Conservation (phyloP, 1,284 basidiomycete genomes). For the Farysia itapuensis region DNA sequence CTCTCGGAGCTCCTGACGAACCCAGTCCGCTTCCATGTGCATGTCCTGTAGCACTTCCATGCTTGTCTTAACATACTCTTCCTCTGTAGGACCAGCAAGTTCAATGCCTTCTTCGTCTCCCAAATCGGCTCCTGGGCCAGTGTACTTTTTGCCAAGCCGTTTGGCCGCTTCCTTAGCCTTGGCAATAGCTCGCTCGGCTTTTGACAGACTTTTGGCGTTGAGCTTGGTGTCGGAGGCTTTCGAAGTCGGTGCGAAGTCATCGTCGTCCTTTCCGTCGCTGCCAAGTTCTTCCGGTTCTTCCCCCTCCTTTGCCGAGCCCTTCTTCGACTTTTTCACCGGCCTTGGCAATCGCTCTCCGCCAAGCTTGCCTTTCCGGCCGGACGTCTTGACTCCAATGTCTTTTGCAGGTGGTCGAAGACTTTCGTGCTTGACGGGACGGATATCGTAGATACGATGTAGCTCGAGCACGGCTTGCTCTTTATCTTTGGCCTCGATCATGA, state of each 20-base stretch:
- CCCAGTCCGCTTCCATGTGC: slow-evolving; percentile 39
- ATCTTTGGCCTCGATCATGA: slow-evolving; percentile 92
- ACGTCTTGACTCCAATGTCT: slow-evolving; percentile 61
- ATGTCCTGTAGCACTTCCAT: slow-evolving; percentile 47
- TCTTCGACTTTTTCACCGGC: slow-evolving; percentile 51
- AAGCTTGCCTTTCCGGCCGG: slow-evolving; percentile 59
- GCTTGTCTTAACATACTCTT: slow-evolving; percentile 40
- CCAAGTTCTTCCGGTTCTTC: slow-evolving; percentile 51
- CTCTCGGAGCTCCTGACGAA: slow-evolving; percentile 32
- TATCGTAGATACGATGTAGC: slow-evolving; percentile 74
- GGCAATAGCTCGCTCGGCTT: slow-evolving; percentile 30
- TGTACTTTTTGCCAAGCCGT: slow-evolving; percentile 30
- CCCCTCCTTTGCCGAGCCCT: slow-evolving; percentile 41
- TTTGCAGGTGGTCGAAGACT: slow-evolving; percentile 62
- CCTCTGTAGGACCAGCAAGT: slow-evolving; percentile 32
- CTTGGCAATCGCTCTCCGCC: slow-evolving; percentile 31
- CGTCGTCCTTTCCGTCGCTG: slow-evolving; percentile 36
- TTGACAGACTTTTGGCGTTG: slow-evolving; percentile 24
- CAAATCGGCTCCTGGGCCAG: slow-evolving; percentile 43
- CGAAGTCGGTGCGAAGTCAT: slow-evolving; percentile 1
- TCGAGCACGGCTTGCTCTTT: slow-evolving; percentile 91
- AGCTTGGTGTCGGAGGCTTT: slow-evolving; percentile 1
- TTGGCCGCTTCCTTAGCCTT: slow-evolving; percentile 43
- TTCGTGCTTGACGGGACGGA: slow-evolving; percentile 70
- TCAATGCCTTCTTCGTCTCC: slow-evolving; percentile 50